Evolutionary conservation across 176 grass and related monocot genomes (phyloP).

Genomic region (Zoysia japonica): DNA sequence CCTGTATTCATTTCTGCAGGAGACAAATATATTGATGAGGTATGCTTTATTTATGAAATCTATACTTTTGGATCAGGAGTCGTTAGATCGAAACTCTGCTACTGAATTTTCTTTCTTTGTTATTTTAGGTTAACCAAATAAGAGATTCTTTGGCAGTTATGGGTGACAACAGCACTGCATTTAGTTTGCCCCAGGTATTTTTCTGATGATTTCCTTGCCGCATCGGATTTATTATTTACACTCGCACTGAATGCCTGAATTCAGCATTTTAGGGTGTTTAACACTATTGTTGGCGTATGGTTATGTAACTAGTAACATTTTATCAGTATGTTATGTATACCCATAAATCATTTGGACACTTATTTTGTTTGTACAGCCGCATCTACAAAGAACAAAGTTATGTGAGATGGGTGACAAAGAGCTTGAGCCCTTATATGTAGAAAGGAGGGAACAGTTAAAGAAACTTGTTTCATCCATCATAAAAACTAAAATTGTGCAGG

Average conservation of each 20-base stretch:
- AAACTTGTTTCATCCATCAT: slow-evolving; percentile 75
- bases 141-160: slow-evolving; percentile 93
- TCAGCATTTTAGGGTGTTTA: background rate
- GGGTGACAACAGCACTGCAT: slow-evolving; percentile 92
- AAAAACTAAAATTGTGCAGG: slow-evolving; percentile 88
- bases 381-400: slow-evolving; percentile 98
- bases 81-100: background rate
- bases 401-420: slow-evolving; percentile 89
- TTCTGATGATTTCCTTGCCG: background rate
- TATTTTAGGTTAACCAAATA: slow-evolving; percentile 89
- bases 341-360: background rate
- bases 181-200: slow-evolving; percentile 92
- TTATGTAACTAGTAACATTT: background rate
- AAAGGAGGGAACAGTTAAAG: slow-evolving; percentile 85
- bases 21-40: slow-evolving; percentile 89
- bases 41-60: slow-evolving; percentile 44
- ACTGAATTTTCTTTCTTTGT: slow-evolving; percentile 10
- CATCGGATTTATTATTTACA: slow-evolving; percentile 5
- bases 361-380: slow-evolving; percentile 63
- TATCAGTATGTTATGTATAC: background rate
- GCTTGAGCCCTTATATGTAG: slow-evolving; percentile 72
- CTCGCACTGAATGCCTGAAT: background rate
- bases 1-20: slow-evolving; percentile 55
- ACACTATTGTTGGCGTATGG: background rate
- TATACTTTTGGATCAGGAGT: slow-evolving; percentile 15